Base-by-base conservation (phyloP, 75 land plant species). In the Isoetes taiwanensis region DNA sequence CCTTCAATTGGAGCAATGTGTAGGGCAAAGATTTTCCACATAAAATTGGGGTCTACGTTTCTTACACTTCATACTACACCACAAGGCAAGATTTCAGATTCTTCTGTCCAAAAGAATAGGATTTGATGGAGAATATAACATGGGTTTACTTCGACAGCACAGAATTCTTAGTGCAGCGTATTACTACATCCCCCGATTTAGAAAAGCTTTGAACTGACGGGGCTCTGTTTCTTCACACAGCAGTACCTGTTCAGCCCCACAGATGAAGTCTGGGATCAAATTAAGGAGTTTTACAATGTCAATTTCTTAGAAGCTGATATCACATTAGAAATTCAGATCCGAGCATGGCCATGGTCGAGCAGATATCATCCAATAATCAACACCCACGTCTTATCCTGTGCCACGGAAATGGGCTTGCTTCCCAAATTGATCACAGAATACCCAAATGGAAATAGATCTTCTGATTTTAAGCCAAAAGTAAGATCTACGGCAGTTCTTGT, bases 101-200 rank as follows among this genome's bases (percentile, higher is more conserved):
- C 65, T 64, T 64, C 28, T 64, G 65, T 35, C 41, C 37, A 9
- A 14, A 20, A 20, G 65, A 52, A 12, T 34, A 64, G 23, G 54
- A 64, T 25, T 39, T 64, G 11, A 10, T 32, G 2, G 4, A 5
- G 3, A 11, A 34, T 12, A 25, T 53, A 2, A 32, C 58, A 5
- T 64, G 65, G 65, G 11, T 64, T 6, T 14, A 53, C 41, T 53
- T 50, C 24, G 3, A 27, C 21, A 53, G 58, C 28, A 52, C 52
- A 24, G n/a, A 52, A 23, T 38, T 34, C 27, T 39, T 12, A 30
- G 35, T 54, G 58, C 65, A 34, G 65, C 41, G 16, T 27, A 53
- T 25, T 64, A 64, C 41, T 25, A 53, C 25, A 24, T 64, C 1
- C 65, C 61, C 2, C n/a, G 28, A 10, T 64, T 53, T 28, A 24